Base-by-base conservation (phyloP, 768 basidiomycete species). In the Mycena metata region DNA sequence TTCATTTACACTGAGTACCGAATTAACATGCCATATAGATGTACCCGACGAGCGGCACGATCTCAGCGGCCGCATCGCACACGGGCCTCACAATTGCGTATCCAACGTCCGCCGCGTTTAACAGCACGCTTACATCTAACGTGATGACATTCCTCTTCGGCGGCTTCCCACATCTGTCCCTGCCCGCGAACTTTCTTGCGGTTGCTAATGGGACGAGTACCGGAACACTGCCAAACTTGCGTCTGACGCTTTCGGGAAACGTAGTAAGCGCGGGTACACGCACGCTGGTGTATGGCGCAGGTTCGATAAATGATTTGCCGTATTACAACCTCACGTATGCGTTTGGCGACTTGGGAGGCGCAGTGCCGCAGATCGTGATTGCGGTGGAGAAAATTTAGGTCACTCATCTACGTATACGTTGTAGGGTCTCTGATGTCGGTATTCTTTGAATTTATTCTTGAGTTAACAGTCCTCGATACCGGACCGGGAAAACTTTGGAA, bases 281-380 rank as follows among this genome's bases (percentile, higher is more conserved):
- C 23, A 45, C 71, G 9, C 57, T 79, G 30, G 45, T 67, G 8
- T 79, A 77, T 60, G 76, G 75, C 2, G 51, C 43, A 23, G 73
- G 68, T 23, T 56, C 64, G 45, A 60, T 79, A 39, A 76, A 77
- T 50, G 71, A 74, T 47, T 39, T 78, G 42, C 23, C 45, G 36
- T 78, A 75, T 54, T 79, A 79, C 49, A 79, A 77, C 60, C 59
- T 79, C 47, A 79, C 78, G 19, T 78, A 72, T 33, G 15, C 49
- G 26, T 66, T 74, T 36, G 70, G 73, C 6, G 70, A 72, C 47
- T 16, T 62, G 0, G 67, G 56, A 15, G 46, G 67, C 16, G 69
- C 26, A 23, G 69, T 67, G 23, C 74, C 75, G 30, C 49, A 69
- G 64, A 60, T 76, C 26, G 64, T 70, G 51, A 58, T 75, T 23